Evolutionary conservation across 306 rosid species (phyloP).

Genomic region (Glycine tomentella): DNA sequence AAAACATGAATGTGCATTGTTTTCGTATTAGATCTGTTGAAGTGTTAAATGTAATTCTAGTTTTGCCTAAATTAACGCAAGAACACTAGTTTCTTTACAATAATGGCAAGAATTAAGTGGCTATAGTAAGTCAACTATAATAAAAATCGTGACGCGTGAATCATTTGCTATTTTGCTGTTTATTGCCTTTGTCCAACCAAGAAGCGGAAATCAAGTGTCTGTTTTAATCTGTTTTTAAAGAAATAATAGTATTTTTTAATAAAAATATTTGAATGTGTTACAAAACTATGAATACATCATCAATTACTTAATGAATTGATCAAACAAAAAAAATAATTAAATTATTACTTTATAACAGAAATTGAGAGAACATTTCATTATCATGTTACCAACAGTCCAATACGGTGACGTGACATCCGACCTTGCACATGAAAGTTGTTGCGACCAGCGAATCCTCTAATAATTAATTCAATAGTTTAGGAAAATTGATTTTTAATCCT

Average conservation of each 20-base stretch:
- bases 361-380: constrained; percentile 1
- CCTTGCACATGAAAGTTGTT: constrained; percentile 28
- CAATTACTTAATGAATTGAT: neutral
- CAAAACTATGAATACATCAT: neutral
- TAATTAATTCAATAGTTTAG: constrained; percentile 17
- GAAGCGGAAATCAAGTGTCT: neutral
- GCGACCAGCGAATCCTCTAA: neutral
- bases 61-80: too few species aligned
- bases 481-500: neutral
- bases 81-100: neutral
- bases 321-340: neutral
- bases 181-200: neutral
- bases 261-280: neutral
- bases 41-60: too few species aligned
- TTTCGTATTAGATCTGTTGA: too few species aligned
- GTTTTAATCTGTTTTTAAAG: neutral
- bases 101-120: neutral
- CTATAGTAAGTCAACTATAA: neutral
- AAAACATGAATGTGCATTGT: too few species aligned
- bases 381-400: neutral
- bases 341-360: neutral
- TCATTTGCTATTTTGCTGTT: neutral
- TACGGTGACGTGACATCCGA: constrained; percentile 4
- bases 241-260: neutral
- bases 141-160: neutral